Base-by-base conservation (phyloP, 305 asterid genomes). In the Galium porrigens region DNA sequence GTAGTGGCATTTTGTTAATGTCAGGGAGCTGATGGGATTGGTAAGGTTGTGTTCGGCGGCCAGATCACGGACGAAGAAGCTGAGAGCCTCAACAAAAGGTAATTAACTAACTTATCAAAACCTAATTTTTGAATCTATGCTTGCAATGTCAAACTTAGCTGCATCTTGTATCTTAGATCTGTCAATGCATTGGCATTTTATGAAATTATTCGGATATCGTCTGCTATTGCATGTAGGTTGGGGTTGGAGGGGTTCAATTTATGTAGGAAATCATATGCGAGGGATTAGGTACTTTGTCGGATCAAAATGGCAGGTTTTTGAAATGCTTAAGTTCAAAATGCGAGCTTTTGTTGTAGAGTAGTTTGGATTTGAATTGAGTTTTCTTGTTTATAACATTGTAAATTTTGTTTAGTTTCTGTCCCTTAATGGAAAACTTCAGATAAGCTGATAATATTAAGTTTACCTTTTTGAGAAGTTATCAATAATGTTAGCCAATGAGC, bases 11-110 rank as follows among this genome's bases (percentile, higher is more conserved):
- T 68, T 25, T 39, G 14, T 30, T 9, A 14, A 66, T 59, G 56
- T 73, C 51, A 88, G 95, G 85, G 91, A 36, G 74, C 96, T 25
- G 88, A 82, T 73, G 85, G 91, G 70, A 80, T 90, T 32, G 73
- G 89, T 44, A 86, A 90, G 78, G 90, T 83, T 64, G 55, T 90
- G 64, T 90, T 86, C 71, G 96, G 96, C 68, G 96, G 97, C 60
- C 95, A 90, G 82, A 74, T 88, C 80, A 84, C 88, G 44, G 95
- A 84, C 44, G 95, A 86, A 65, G 97, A 90, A 87, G 95, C 97
- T 81, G 85, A 88, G 73, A 80, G 78, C 76, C 89, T 88, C 32
- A 82, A 90, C 76, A 79, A 70, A 74, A 84, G 95, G 97, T 84
- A 48, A 33, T 4, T 46, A 15, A 15, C 20, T 14, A 42, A 42